Percentiles rank a stretch among this genome's conserved stretches.
These are phyloP conservation scores for Tetraselmis chui DNA, from an alignment of 139 green algal genomes.

Conservation along the genomic window DNA sequence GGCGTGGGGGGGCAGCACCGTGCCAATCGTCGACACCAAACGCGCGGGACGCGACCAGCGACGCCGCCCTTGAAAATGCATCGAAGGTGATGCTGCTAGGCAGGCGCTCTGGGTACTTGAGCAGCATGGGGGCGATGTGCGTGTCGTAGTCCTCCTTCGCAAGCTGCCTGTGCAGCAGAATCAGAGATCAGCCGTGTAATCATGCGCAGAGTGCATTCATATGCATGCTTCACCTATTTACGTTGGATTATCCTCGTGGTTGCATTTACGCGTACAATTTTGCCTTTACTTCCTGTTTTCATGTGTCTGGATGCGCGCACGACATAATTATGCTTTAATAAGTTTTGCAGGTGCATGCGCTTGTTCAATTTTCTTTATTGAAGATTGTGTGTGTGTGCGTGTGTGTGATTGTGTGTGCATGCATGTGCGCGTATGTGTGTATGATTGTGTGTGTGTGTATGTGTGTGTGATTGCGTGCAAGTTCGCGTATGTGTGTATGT, in stretches of 20 bases:
- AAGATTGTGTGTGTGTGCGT: no score
- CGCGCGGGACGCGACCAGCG: constrained; percentile 60
- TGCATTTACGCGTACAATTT: neutral
- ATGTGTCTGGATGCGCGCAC: no score
- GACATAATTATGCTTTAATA: no score
- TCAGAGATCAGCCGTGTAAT: no score
- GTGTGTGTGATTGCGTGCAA: no score
- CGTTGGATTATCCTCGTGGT: neutral
- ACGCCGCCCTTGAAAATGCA: constrained; percentile 50
- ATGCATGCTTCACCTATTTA: neutral
- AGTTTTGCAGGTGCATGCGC: no score
- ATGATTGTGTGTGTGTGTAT: no score
- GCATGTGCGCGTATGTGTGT: no score
- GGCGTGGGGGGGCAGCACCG: constrained; percentile 30
- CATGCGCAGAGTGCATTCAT: neutral
- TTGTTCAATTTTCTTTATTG: no score
- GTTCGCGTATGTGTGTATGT: no score
- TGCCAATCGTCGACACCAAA: constrained; percentile 76
- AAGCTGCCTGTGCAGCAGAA: constrained; percentile 19
- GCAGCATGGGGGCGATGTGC: constrained; percentile 37
- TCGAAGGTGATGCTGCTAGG: constrained; percentile 13
- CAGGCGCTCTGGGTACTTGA: constrained; percentile 23
- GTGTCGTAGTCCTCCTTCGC: constrained; percentile 47
- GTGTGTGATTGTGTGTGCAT: no score
- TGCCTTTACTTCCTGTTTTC: no score